A percentile compares a stretch with the other conserved stretches of the same genome.
Evolutionary conservation across 495 filamentous ascomycete species (phyloP).

Genomic region (Hyaloscypha finlandica): DNA sequence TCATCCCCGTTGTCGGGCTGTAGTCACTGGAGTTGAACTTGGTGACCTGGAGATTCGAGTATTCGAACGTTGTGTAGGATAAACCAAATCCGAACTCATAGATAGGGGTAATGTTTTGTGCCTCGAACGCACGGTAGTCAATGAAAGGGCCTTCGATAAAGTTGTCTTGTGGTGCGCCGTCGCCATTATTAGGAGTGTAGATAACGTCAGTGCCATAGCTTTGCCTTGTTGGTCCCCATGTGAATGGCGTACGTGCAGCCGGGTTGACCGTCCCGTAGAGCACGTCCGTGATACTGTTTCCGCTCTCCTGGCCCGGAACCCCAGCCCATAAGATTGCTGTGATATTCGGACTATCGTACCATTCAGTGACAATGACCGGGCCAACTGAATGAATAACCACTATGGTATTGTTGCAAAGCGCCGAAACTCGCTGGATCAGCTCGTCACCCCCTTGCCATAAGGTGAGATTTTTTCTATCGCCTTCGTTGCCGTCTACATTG

Average conservation of each 20-base stretch:
- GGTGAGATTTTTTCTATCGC: conserved; percentile 92
- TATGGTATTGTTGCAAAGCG: conserved; percentile 85
- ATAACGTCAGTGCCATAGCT: conserved; percentile 78
- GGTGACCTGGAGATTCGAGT: conserved; percentile 69
- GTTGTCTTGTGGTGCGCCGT: conserved; percentile 70
- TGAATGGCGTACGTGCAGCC: conserved; percentile 84
- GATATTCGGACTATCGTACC: conserved; percentile 82
- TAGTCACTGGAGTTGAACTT: conserved; percentile 54
- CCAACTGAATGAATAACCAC: conserved; percentile 88
- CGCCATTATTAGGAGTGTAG: conserved; percentile 77
- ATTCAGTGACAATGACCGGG: conserved; percentile 77
- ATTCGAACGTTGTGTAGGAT: conserved; percentile 85
- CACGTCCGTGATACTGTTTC: conserved; percentile 83
- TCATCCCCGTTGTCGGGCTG: conserved; percentile 66
- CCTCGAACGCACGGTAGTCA: conserved; percentile 91
- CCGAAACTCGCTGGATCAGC: conserved; percentile 78
- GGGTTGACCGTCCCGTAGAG: conserved; percentile 91
- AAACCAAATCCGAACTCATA: conserved; percentile 93
- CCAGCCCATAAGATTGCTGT: conserved; percentile 97
- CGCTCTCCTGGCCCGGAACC: conserved; percentile 87
- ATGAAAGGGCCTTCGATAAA: conserved; percentile 89
- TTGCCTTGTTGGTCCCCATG: conserved; percentile 71
- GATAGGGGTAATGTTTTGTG: conserved; percentile 69
- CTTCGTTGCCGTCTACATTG: conserved; percentile 78
- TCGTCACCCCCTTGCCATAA: conserved; percentile 82